phyloP scores from a whole-genome alignment of 345 rosid genomes.

The Boechera divaricarpa region DNA sequence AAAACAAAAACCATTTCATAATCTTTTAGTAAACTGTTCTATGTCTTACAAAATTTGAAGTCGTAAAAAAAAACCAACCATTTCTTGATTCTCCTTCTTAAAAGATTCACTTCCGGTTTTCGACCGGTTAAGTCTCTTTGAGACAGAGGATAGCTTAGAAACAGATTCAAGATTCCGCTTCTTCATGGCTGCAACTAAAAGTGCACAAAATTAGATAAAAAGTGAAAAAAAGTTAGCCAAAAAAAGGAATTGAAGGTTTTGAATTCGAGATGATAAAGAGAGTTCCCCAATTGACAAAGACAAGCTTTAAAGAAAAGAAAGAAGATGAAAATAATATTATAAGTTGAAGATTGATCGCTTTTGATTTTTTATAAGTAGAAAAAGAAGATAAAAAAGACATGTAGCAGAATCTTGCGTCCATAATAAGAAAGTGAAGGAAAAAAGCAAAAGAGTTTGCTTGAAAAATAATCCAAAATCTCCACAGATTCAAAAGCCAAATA shows the following conservation, averaged over 20 bases:
- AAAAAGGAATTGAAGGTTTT: conserved; percentile 16
- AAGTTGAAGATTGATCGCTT: conserved; percentile 30
- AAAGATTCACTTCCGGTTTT: conserved; percentile 48
- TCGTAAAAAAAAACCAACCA: conserved; percentile 50
- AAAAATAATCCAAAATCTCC: conserved; percentile 48
- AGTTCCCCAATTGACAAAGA: conserved; percentile 11
- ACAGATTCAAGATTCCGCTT: conserved; percentile 65
- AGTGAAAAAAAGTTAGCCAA: background rate
- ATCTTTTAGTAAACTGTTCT: background rate
- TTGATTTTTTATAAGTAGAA: background rate
- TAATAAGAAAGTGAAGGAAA: conserved; percentile 46
- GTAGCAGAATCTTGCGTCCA: conserved; percentile 56
- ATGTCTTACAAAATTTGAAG: background rate
- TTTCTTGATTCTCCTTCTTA: conserved; percentile 49
- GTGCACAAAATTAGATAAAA: conserved; percentile 26
- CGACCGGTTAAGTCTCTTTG: conserved; percentile 59
- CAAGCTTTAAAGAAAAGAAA: conserved; percentile 36
- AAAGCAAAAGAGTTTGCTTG: conserved; percentile 61
- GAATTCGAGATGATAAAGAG: conserved; percentile 21
- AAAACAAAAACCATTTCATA: background rate
- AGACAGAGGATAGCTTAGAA: conserved; percentile 52
- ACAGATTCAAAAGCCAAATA: conserved; percentile 41
- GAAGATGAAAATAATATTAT: background rate
- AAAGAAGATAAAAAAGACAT: conserved; percentile 30
- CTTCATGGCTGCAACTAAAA: conserved; percentile 77